Evolutionary conservation across 1,284 basidiomycete species (phyloP), one percentile per base, ranked within the genome.

Genomic region (Cryptococcus sp.): DNA sequence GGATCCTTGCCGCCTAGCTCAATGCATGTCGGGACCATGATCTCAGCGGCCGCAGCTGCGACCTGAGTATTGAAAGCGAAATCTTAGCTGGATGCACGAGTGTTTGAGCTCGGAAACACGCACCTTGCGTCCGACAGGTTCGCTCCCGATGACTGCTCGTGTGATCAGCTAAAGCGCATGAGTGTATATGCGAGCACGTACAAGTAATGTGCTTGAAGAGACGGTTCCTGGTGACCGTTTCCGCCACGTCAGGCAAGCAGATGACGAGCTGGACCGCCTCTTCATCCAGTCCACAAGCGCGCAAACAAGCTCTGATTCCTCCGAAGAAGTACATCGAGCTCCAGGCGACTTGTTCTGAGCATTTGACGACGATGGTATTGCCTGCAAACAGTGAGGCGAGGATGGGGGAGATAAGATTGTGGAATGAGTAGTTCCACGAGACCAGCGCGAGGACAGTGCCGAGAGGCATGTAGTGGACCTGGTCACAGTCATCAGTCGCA

Each of bases 381-480:
- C 94, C 96, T 7, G 93, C 82, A 72, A 95, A 95, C 27, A 99
- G 82, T 4, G 89, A 84, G 5, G 93, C 89, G 30, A 98, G 82
- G 58, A 98, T 91, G 0, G 95, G 95, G 1, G 91, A 93, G 82
- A 94, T 88, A 0, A 89, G 85, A 73, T 98, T 97, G 78, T 97
- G 94, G 55, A 94, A 82, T 30, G 92, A 73, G 63, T 79, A 79
- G 67, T 79, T 79, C 78, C 94, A 97, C 0, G 91, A 95, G 1
- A 98, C 93, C 59, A 94, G 88, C 0, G 89, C 95, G 45, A 88
- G 86, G 11, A 96, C 91, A 0, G 94, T 90, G 30, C 95, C 95
- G n/a, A 94, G 84, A 8, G 95, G 95, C 63, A 94, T 91, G 72
- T 92, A 94, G 65, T 89, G 82, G 7, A 98, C 90, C 74, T 90